phyloP scores from a whole-genome alignment of 2,329 filamentous ascomycete species.

The Pseudogymnoascus sp. region DNA sequence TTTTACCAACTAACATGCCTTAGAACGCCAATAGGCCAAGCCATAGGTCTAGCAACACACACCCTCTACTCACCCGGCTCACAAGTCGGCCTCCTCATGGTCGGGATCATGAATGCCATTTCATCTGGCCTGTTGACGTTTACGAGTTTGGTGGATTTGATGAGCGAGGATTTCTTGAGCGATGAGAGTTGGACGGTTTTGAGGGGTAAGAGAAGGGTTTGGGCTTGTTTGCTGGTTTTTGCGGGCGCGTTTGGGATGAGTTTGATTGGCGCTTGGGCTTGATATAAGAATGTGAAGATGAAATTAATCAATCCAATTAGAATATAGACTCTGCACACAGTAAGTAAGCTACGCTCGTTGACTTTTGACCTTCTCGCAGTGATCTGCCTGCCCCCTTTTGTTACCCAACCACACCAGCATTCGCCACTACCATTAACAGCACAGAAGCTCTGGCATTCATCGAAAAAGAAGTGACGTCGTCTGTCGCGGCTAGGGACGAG shows the following conservation, averaged over 20 bases:
- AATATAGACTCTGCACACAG: not conserved
- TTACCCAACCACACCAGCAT: too few relatives aligned
- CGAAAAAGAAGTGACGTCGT: not conserved
- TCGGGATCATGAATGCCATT: conserved; percentile 80
- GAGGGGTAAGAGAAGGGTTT: conserved; percentile 47
- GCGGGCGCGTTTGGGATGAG: conserved; percentile 56
- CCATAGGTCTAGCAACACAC: conserved; percentile 67
- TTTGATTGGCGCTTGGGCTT: conserved; percentile 59
- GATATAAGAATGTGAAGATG: not conserved
- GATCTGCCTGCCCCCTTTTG: too few relatives aligned
- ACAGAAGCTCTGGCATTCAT: not conserved
- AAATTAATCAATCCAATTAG: not conserved
- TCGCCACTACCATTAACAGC: not conserved
- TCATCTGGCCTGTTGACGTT: conserved; percentile 71
- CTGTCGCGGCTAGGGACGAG: not conserved
- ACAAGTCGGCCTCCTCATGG: conserved; percentile 65
- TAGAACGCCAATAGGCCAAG: conserved; percentile 71
- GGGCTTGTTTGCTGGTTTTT: conserved; percentile 55
- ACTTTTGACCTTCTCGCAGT: too few relatives aligned
- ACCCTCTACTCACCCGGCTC: conserved; percentile 69
- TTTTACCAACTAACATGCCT: not conserved
- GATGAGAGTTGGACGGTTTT: conserved; percentile 60
- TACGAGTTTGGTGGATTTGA: conserved; percentile 69
- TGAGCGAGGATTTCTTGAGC: conserved; percentile 72
- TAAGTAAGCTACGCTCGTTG: too few relatives aligned